These are phyloP conservation scores for Sporothrix euskadiensis DNA, from an alignment of 2,329 filamentous ascomycete genomes.

Conservation along the genomic window DNA sequence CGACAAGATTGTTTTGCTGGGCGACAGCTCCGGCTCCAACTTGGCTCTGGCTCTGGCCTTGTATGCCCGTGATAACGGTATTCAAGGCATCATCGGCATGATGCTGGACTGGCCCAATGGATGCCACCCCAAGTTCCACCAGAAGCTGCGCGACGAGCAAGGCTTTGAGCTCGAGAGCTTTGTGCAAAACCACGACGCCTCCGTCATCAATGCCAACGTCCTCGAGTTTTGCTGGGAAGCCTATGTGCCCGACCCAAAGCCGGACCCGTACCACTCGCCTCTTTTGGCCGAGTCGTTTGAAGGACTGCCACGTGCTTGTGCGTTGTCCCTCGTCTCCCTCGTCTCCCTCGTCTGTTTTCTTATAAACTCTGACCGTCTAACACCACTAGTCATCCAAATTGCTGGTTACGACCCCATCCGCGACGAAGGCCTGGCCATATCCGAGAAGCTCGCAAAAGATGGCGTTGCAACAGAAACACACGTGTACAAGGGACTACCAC, in stretches of 20 bases:
- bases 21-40: constrained; percentile 52
- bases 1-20: constrained; percentile 47
- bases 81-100: constrained; percentile 41
- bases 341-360: background rate
- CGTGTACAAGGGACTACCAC: constrained; percentile 42
- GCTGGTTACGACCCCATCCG: constrained; percentile 42
- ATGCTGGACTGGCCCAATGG: constrained; percentile 41
- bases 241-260: constrained; percentile 38
- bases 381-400: constrained; percentile 43
- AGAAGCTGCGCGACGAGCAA: constrained; percentile 32
- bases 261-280: constrained; percentile 39
- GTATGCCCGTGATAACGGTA: constrained; percentile 38
- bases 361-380: constrained; percentile 29
- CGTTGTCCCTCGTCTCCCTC: constrained; percentile 28
- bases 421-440: constrained; percentile 45
- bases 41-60: constrained; percentile 38
- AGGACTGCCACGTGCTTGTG: constrained; percentile 40
- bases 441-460: constrained; percentile 40
- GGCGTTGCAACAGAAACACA: constrained; percentile 40
- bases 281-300: constrained; percentile 39
- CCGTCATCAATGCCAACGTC: constrained; percentile 37
- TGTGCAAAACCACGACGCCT: constrained; percentile 39
- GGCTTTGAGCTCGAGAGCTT: constrained; percentile 43
- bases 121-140: constrained; percentile 43
- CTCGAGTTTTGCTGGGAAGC: constrained; percentile 42